Evolutionary conservation across 495 filamentous ascomycete species (phyloP).

Genomic region (Trichocladium antarcticum): DNA sequence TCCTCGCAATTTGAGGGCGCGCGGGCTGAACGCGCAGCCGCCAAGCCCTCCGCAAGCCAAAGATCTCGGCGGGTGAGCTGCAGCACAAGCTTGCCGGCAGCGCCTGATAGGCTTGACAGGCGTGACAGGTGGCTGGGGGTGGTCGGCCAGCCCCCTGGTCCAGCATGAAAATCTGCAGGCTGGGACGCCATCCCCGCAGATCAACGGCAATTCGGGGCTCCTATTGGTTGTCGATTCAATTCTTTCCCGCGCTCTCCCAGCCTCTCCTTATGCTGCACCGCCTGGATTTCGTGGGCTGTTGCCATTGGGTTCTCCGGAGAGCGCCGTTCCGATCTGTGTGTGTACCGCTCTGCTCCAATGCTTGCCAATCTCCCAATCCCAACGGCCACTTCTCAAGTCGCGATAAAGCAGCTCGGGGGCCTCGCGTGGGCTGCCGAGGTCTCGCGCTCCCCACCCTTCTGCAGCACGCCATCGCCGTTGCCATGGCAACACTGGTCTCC

Average conservation of each 20-base stretch:
- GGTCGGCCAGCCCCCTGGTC: constrained; percentile 18
- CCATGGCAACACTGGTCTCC: constrained; percentile 12
- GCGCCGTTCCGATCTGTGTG: not conserved
- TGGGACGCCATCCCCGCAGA: constrained; percentile 15
- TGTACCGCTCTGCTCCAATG: too few relatives aligned
- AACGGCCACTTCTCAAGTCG: not conserved
- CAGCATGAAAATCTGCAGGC: constrained; percentile 21
- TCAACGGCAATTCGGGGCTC: constrained; percentile 9
- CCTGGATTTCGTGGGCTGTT: constrained; percentile 20
- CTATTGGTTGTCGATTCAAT: constrained; percentile 17
- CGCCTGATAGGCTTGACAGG: constrained; percentile 8
- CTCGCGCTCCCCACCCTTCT: constrained; percentile 6
- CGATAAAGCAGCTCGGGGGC: not conserved
- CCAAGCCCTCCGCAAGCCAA: constrained; percentile 4
- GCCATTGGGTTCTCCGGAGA: constrained; percentile 20
- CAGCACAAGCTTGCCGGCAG: not conserved
- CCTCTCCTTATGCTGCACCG: constrained; percentile 13
- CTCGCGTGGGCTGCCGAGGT: constrained; percentile 11
- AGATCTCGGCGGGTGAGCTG: constrained; percentile 17
- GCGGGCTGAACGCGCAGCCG: constrained; percentile 1
- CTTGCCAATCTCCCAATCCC: not conserved
- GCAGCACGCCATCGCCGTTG: constrained; percentile 15
- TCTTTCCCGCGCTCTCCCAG: constrained; percentile 14
- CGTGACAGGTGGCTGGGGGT: constrained; percentile 15
- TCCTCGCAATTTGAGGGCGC: constrained; percentile 5